These are phyloP conservation scores for Venturia asperata DNA, from an alignment of 2,329 filamentous ascomycete genomes.

Conservation along the genomic window DNA sequence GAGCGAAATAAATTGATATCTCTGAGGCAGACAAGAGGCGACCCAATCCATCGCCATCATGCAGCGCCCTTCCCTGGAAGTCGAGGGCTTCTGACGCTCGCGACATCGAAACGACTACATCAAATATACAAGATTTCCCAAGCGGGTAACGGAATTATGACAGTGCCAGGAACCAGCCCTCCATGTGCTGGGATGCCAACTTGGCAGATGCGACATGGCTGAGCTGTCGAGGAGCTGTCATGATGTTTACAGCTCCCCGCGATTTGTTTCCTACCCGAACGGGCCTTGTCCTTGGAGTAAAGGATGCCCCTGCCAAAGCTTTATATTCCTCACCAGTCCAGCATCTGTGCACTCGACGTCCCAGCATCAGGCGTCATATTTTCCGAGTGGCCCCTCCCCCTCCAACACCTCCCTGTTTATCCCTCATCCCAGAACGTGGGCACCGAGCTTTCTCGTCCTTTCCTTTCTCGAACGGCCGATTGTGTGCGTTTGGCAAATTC, in stretches of 20 bases:
- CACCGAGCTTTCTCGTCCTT: constrained; percentile 9
- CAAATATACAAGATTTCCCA: constrained; percentile 19
- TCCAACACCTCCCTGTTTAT: constrained; percentile 10
- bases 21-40: constrained; percentile 13
- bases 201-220: background rate
- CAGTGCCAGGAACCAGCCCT: constrained; percentile 12
- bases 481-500: constrained; percentile 11
- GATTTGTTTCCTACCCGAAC: constrained; percentile 10
- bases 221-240: constrained; percentile 16
- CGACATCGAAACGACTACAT: constrained; percentile 17
- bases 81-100: background rate
- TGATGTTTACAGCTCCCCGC: constrained; percentile 17
- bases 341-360: constrained; percentile 2
- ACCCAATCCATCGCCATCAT: constrained; percentile 3
- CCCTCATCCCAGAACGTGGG: background rate
- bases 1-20: constrained; percentile 17
- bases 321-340: constrained; percentile 16
- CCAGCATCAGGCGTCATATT: constrained; percentile 10
- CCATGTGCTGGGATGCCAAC: constrained; percentile 3
- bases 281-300: background rate
- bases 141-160: constrained; percentile 14
- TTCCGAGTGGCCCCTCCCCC: background rate
- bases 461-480: constrained; percentile 17
- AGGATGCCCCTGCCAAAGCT: constrained; percentile 2
- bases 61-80: background rate